A percentile compares a stretch with the other conserved stretches of the same genome.
These are phyloP conservation scores for Penstemon newberryi DNA, from an alignment of 257 asterid species.

Conservation along the genomic window DNA sequence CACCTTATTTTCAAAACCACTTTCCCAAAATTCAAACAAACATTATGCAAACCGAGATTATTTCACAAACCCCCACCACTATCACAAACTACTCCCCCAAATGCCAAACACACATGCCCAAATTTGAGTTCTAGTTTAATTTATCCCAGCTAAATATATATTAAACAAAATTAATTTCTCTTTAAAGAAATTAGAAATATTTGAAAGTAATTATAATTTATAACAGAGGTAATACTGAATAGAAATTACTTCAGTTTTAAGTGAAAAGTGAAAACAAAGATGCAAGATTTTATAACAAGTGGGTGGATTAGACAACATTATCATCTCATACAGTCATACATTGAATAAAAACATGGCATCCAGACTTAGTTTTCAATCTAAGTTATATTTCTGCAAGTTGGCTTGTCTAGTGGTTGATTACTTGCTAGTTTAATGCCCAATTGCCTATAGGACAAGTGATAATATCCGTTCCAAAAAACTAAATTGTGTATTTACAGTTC, in stretches of 20 bases:
- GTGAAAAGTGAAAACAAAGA: background rate
- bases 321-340: constrained; percentile 1
- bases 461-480: constrained; percentile 2
- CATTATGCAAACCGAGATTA: no score
- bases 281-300: constrained; percentile 13
- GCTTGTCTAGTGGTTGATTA: background rate
- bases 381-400: constrained; percentile 32
- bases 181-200: no score
- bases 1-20: no score
- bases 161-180: no score
- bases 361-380: constrained; percentile 12
- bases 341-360: background rate
- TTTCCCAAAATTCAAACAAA: no score
- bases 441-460: constrained; percentile 11
- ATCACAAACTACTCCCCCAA: no score
- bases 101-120: no score
- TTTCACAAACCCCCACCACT: no score
- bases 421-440: constrained; percentile 1
- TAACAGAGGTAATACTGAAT: background rate
- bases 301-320: constrained; percentile 27
- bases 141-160: no score
- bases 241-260: constrained; percentile 4
- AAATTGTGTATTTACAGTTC: no score
- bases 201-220: no score
- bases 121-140: no score